phyloP scores from a whole-genome alignment of 1,139 yeast genomes.

The Sugiyamaella neomexicana region DNA sequence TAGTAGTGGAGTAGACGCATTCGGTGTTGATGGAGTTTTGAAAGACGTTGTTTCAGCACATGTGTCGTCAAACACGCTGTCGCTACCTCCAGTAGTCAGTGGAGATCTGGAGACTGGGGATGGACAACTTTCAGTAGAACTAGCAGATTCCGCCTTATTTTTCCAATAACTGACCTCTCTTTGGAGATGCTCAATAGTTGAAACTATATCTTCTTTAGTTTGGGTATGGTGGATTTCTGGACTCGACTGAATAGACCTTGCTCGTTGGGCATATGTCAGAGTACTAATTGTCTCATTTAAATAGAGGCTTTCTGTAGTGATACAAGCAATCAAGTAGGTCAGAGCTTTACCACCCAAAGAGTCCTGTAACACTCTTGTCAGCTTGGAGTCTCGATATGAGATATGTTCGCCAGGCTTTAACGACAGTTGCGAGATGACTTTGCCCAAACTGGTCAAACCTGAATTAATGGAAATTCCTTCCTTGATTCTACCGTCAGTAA shows the following conservation, averaged over 20 bases:
- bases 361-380: conserved; percentile 74
- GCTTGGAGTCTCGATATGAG: conserved; percentile 81
- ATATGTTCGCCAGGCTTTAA: conserved; percentile 54
- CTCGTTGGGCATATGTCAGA: conserved; percentile 77
- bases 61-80: neutral
- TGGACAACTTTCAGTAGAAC: neutral
- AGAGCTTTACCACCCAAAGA: conserved; percentile 81
- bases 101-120: neutral
- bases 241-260: conserved; percentile 32
- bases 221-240: conserved; percentile 32
- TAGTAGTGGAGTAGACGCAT: conserved; percentile 12
- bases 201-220: conserved; percentile 28
- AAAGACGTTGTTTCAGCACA: too few species aligned
- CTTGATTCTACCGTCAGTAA: conserved; percentile 50
- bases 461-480: conserved; percentile 80
- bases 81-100: neutral
- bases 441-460: conserved; percentile 73
- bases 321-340: conserved; percentile 74
- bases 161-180: conserved; percentile 29
- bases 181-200: conserved; percentile 27
- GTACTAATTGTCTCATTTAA: conserved; percentile 75
- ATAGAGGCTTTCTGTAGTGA: conserved; percentile 58
- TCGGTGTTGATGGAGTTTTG: neutral
- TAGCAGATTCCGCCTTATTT: conserved; percentile 7
- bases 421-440: conserved; percentile 69